Percentiles rank a stretch among this genome's conserved stretches.
These are phyloP conservation scores for Sporodiniella umbellata DNA, from an alignment of 371 early-diverging fungal genomes.

Conservation along the genomic window DNA sequence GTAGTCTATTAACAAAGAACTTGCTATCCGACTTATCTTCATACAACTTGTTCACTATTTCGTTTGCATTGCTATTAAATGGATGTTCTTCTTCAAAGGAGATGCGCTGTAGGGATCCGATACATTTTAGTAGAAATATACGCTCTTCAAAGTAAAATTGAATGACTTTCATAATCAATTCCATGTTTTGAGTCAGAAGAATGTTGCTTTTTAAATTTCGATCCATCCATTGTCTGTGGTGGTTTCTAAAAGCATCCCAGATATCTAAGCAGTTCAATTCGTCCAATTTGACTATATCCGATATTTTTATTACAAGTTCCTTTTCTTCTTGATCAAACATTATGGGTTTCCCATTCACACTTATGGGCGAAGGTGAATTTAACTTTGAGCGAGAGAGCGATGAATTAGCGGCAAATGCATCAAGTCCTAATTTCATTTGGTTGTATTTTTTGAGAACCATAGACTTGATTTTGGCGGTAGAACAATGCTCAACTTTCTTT, in stretches of 20 bases:
- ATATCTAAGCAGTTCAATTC: slow-evolving; percentile 31
- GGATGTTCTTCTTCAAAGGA: slow-evolving; percentile 20
- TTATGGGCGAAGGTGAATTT: slow-evolving; percentile 16
- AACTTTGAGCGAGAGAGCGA: slow-evolving; percentile 33
- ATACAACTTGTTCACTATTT: slow-evolving; percentile 14
- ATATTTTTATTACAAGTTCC: slow-evolving; percentile 28
- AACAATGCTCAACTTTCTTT: slow-evolving; percentile 40
- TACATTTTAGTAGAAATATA: slow-evolving; percentile 29
- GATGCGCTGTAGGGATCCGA: slow-evolving; percentile 36
- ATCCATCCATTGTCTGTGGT: slow-evolving; percentile 1
- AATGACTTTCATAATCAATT: slow-evolving; percentile 15
- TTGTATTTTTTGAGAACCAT: slow-evolving; percentile 34
- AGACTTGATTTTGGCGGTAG: slow-evolving; percentile 43
- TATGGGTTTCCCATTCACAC: slow-evolving; percentile 33
- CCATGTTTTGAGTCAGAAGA: slow-evolving; percentile 17
- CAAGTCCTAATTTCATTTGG: slow-evolving; percentile 31
- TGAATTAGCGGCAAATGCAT: slow-evolving; percentile 29
- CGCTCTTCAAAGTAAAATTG: slow-evolving; percentile 39
- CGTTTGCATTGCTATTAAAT: slow-evolving; percentile 25
- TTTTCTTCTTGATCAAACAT: slow-evolving; percentile 31
- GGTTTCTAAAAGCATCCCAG: slow-evolving; percentile 29
- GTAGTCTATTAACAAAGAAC: slow-evolving; percentile 22
- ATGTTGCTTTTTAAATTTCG: not conserved
- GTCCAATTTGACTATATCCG: slow-evolving; percentile 28
- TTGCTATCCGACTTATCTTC: slow-evolving; percentile 6